Base-by-base conservation (phyloP, 2,329 filamentous ascomycete species). In the Aspergillus japonicus region DNA sequence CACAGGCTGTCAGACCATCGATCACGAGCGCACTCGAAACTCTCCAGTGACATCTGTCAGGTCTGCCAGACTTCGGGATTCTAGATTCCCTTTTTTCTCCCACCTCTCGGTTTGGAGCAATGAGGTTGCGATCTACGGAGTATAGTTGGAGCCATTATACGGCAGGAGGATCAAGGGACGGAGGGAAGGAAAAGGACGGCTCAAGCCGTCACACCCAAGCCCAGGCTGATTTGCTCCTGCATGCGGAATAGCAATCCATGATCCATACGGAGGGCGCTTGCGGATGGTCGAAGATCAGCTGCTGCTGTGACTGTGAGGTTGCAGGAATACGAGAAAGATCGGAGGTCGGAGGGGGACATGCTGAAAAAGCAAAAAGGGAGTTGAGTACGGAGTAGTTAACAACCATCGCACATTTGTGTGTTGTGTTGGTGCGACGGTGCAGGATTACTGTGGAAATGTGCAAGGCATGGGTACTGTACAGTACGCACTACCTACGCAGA, bases 291-390 rank as follows among this genome's bases (percentile, higher is more conserved):
- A 31, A 31, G 53, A 55, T 55, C 53, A 55, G 47, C 53, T 47
- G 26, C 26, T 29, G 53, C 33, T 29, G 47, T 47, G 50, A 23
- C 23, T 26, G 23, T 29, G 39, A 54, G 24, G 39, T 31, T 39
- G 24, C 42, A 44, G 19, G 24, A 48, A 60, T 60, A 57, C 58
- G 54, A 60, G 47, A 60, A 33, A 23, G 33, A 35, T 35, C 33
- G 33, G 10, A 35, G 33, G 33, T 23, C 14, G 47, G 16, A 47
- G 48, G 4, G 10, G 8, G 19, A 19, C 50, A 44, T 31, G 51
- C 14, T 24, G 14, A 33, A 53, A 24, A 44, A 53, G 33, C 33
- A 16, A 53, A 35, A 35, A 19, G 5, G 12, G 12, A 1, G 7
- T 2, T 6, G 14, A 44, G 26, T 26, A 19, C 31, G 21, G 26